These are phyloP conservation scores for Botryosphaeria agaves DNA, from an alignment of 2,329 filamentous ascomycete species.

Conservation along the genomic window DNA sequence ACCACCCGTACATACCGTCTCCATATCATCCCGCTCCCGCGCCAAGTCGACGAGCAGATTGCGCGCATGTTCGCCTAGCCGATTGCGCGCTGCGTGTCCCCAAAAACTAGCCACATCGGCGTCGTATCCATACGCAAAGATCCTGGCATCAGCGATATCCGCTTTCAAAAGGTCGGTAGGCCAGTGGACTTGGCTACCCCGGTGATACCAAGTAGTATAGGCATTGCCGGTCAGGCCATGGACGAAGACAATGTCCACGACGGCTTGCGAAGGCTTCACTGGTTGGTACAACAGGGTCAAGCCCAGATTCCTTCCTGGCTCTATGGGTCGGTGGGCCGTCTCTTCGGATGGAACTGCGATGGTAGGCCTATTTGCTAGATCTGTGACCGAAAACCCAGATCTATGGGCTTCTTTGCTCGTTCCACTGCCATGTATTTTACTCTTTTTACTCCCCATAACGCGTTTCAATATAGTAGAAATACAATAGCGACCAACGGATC, in stretches of 20 bases:
- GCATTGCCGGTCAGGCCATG: slow-evolving; percentile 2
- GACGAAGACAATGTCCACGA: slow-evolving; percentile 2
- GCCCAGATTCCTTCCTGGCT: not conserved
- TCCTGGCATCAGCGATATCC: not conserved
- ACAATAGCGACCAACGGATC: too few species aligned
- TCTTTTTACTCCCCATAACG: too few species aligned
- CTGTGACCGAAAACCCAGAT: too few species aligned
- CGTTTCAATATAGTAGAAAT: too few species aligned
- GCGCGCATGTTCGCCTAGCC: slow-evolving; percentile 1
- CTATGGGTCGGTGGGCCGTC: too few species aligned
- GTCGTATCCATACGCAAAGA: slow-evolving; percentile 2
- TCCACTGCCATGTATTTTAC: too few species aligned
- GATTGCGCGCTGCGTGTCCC: not conserved
- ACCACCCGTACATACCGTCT: too few species aligned
- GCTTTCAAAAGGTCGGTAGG: not conserved
- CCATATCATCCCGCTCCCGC: too few species aligned
- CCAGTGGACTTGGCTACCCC: not conserved
- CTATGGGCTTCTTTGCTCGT: too few species aligned
- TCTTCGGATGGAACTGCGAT: too few species aligned
- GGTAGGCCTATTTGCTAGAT: too few species aligned
- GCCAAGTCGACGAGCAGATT: not conserved
- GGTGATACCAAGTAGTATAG: slow-evolving; percentile 1
- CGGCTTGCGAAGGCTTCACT: not conserved
- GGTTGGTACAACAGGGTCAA: not conserved
- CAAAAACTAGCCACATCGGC: slow-evolving; percentile 2